These are phyloP conservation scores for Testicularia cyperi DNA, from an alignment of 1,284 basidiomycete genomes.

Conservation along the genomic window DNA sequence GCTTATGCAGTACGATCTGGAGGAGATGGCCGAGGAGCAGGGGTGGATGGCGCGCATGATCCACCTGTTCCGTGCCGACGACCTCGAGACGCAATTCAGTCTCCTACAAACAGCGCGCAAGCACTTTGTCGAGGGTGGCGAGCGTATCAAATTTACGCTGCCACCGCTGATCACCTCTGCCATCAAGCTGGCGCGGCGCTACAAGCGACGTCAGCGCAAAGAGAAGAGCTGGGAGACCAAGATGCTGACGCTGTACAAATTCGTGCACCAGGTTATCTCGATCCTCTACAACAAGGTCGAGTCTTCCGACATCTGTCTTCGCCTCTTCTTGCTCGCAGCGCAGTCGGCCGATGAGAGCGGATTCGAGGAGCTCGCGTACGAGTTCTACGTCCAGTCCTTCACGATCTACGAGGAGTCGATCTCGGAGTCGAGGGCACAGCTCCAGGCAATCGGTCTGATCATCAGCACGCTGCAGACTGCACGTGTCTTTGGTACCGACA, in stretches of 20 bases:
- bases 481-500: constrained; percentile 53
- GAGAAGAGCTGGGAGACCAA: constrained; percentile 51
- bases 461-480: constrained; percentile 55
- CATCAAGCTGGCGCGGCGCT: constrained; percentile 55
- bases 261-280: constrained; percentile 57
- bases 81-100: constrained; percentile 54
- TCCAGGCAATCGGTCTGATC: constrained; percentile 54
- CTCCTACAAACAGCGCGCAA: constrained; percentile 53
- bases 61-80: constrained; percentile 55
- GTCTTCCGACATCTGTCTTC: constrained; percentile 53
- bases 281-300: constrained; percentile 57
- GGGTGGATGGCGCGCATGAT: constrained; percentile 56
- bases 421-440: constrained; percentile 54
- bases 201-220: constrained; percentile 43
- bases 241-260: constrained; percentile 56
- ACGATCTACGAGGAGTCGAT: constrained; percentile 60
- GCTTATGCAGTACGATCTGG: constrained; percentile 47
- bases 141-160: constrained; percentile 54
- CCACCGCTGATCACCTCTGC: constrained; percentile 54
- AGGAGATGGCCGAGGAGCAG: constrained; percentile 58
- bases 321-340: constrained; percentile 54
- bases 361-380: constrained; percentile 58
- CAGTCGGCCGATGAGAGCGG: constrained; percentile 56
- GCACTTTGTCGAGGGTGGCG: constrained; percentile 54
- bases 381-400: constrained; percentile 58